Evolutionary conservation across 352 stramenopile genomes (phyloP).

Genomic region (Globisporangium rhizosaccharum): DNA sequence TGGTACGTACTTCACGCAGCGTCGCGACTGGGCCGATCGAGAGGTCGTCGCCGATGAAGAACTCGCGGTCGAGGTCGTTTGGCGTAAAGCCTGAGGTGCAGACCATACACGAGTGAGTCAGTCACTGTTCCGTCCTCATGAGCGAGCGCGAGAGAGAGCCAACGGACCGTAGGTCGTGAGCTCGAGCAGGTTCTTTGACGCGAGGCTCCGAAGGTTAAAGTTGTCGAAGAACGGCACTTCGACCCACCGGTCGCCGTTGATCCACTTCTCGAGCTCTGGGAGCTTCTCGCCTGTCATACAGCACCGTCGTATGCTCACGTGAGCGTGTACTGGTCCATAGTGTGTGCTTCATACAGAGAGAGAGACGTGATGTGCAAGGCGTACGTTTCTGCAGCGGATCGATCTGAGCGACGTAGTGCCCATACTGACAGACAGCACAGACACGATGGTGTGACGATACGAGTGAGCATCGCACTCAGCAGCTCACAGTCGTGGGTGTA

Average conservation of each 20-base stretch:
- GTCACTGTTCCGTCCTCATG: background rate
- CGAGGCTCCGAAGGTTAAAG: slow-evolving; percentile 79
- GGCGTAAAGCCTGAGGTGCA: slow-evolving; percentile 77
- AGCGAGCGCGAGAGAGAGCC: background rate
- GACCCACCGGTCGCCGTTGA: slow-evolving; percentile 78
- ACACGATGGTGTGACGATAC: slow-evolving; percentile 10
- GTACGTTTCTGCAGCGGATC: slow-evolving; percentile 79
- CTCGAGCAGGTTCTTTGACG: slow-evolving; percentile 78
- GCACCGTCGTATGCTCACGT: too few relatives aligned
- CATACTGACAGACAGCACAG: slow-evolving; percentile 24
- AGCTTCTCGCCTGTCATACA: slow-evolving; percentile 54
- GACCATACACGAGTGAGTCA: background rate
- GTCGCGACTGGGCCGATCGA: slow-evolving; percentile 78
- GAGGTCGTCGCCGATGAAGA: slow-evolving; percentile 89
- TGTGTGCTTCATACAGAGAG: background rate
- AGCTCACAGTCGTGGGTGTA: background rate
- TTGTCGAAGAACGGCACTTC: slow-evolving; percentile 86
- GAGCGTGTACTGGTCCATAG: background rate
- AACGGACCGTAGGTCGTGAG: slow-evolving; percentile 67
- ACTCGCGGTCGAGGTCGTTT: slow-evolving; percentile 87
- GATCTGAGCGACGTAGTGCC: slow-evolving; percentile 85
- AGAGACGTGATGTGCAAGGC: background rate
- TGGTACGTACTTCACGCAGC: slow-evolving; percentile 39
- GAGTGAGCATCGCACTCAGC: background rate
- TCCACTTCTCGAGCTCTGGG: slow-evolving; percentile 80